Conservation (phyloP, 2,329 filamentous ascomycete genomes). For the Paradendryphiella salina region DNA sequence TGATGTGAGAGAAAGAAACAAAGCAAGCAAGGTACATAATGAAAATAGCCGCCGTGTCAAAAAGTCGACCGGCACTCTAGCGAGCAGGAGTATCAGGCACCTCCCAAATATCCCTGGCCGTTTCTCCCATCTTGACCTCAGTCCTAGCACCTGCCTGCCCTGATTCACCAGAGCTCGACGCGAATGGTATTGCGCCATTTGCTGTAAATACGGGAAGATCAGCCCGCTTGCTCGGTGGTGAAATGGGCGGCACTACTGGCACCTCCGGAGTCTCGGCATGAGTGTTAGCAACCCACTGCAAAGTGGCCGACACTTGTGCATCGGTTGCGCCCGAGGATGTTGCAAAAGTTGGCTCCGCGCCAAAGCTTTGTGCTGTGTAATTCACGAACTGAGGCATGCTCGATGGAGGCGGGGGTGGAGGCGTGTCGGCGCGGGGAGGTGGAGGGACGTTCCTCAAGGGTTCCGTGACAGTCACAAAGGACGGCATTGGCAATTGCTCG, state of each 20-base stretch:
- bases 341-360: constrained; percentile 2
- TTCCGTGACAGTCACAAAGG: constrained; percentile 33
- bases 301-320: constrained; percentile 19
- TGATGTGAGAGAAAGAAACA: background rate
- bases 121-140: constrained; percentile 10
- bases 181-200: constrained; percentile 43
- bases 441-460: constrained; percentile 27
- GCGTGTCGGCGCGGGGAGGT: constrained; percentile 44
- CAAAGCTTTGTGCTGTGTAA: constrained; percentile 32
- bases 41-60: background rate
- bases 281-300: constrained; percentile 43
- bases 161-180: constrained; percentile 21
- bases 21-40: background rate
- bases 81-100: constrained; percentile 51
- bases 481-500: constrained; percentile 42
- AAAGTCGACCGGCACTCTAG: constrained; percentile 7
- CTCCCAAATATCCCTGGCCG: constrained; percentile 48
- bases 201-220: constrained; percentile 57
- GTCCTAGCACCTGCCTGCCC: constrained; percentile 5
- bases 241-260: constrained; percentile 23
- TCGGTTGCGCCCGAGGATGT: constrained; percentile 5
- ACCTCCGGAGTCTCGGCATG: constrained; percentile 14
- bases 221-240: constrained; percentile 44
- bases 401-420: constrained; percentile 44
- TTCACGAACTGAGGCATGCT: constrained; percentile 41